These are phyloP conservation scores for Trichoderma asperelloides DNA, from an alignment of 495 filamentous ascomycete genomes.

Conservation along the genomic window DNA sequence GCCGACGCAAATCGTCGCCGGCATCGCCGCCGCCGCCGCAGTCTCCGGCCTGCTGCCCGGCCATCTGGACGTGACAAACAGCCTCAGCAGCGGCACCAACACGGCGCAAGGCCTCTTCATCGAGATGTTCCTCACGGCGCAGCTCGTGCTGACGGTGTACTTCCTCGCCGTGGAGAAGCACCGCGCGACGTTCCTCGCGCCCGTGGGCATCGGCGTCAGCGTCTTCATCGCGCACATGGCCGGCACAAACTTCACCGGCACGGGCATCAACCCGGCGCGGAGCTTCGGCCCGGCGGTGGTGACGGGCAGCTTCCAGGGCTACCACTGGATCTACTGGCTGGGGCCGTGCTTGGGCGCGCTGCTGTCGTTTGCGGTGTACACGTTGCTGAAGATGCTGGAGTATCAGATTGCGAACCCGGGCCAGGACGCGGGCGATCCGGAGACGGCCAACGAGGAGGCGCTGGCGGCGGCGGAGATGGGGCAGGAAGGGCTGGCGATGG, in stretches of 20 bases:
- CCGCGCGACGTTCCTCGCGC: conserved; percentile 68
- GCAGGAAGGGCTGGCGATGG: neutral
- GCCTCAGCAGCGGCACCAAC: conserved; percentile 45
- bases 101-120: conserved; percentile 62
- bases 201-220: conserved; percentile 64
- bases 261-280: conserved; percentile 51
- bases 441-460: neutral
- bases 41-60: conserved; percentile 56
- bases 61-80: conserved; percentile 49
- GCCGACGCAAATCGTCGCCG: conserved; percentile 47
- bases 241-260: conserved; percentile 53
- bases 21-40: conserved; percentile 49
- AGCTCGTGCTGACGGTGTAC: conserved; percentile 70
- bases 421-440: conserved; percentile 23
- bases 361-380: conserved; percentile 60
- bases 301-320: conserved; percentile 48
- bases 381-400: conserved; percentile 54
- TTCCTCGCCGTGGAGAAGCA: conserved; percentile 81
- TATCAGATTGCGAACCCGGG: conserved; percentile 65
- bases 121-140: conserved; percentile 70
- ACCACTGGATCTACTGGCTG: conserved; percentile 68
- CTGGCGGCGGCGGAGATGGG: neutral
- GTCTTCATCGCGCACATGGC: conserved; percentile 61
- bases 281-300: conserved; percentile 49
- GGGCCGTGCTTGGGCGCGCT: conserved; percentile 48